A percentile compares a stretch with the other conserved stretches of the same genome.
Evolutionary conservation across 192 early-diverging fungal genomes (phyloP).

Genomic region (Phlyctochytrium arcticum): DNA sequence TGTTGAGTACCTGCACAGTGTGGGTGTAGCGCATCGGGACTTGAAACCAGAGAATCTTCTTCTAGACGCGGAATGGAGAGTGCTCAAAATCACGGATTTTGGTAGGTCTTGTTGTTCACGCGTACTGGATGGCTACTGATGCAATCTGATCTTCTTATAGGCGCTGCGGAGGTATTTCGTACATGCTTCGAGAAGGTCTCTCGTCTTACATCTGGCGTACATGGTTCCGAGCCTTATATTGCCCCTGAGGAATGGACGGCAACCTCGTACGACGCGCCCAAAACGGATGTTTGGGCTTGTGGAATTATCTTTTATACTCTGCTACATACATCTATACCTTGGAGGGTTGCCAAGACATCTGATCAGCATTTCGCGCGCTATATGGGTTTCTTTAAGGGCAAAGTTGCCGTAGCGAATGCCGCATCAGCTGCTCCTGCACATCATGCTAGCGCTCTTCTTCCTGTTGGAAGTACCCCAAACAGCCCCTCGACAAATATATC

Average conservation of each 20-base stretch:
- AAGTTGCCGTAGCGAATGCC: no score
- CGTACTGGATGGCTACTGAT: neutral
- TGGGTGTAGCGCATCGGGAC: conserved; percentile 52
- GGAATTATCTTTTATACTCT: conserved; percentile 50
- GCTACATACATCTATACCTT: conserved; percentile 42
- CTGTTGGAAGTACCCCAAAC: neutral
- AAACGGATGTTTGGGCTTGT: conserved; percentile 53
- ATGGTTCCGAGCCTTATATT: conserved; percentile 55
- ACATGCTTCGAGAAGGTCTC: conserved; percentile 43
- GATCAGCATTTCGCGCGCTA: conserved; percentile 37
- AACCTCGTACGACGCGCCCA: conserved; percentile 37
- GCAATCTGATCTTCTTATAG: conserved; percentile 18
- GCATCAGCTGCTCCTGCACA: no score
- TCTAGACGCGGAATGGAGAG: conserved; percentile 37
- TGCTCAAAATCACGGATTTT: conserved; percentile 57
- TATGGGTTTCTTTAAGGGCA: neutral
- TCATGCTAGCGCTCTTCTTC: no score
- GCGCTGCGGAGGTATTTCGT: conserved; percentile 46
- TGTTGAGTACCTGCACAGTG: conserved; percentile 47
- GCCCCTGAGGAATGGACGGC: conserved; percentile 54
- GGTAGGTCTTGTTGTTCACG: conserved; percentile 18
- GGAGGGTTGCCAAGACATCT: conserved; percentile 32
- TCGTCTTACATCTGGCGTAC: conserved; percentile 38
- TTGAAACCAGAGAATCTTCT: conserved; percentile 56
- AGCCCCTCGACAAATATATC: neutral